A percentile compares a stretch with the other conserved stretches of the same genome.
phyloP scores from a whole-genome alignment of 768 basidiomycete genomes.

The Boletus rubroflammeus region DNA sequence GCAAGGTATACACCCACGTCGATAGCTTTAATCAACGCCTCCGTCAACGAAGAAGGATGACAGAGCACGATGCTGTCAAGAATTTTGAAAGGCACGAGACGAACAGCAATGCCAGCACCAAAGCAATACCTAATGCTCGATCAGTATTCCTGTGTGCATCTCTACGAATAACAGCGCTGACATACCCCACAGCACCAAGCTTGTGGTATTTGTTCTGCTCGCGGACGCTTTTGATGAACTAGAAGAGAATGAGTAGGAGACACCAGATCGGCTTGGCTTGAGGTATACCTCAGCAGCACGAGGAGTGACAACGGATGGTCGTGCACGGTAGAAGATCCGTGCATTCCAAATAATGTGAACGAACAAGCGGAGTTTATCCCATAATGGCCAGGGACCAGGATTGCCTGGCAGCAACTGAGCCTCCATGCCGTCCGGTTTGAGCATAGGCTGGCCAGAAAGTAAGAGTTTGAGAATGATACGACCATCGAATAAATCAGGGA shows the following conservation, averaged over 20 bases:
- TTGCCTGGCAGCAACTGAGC: slow-evolving; percentile 28
- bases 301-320: slow-evolving; percentile 28
- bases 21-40: slow-evolving; percentile 36
- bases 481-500: slow-evolving; percentile 61
- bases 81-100: slow-evolving; percentile 28
- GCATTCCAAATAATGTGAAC: slow-evolving; percentile 19
- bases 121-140: slow-evolving; percentile 35
- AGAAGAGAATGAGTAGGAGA: not conserved
- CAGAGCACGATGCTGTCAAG: slow-evolving; percentile 39
- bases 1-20: slow-evolving; percentile 4
- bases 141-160: not conserved
- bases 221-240: slow-evolving; percentile 39
- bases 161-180: not conserved
- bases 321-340: slow-evolving; percentile 16
- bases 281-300: slow-evolving; percentile 24
- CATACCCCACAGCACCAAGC: slow-evolving; percentile 43
- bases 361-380: slow-evolving; percentile 17
- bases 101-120: slow-evolving; percentile 32
- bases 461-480: slow-evolving; percentile 2
- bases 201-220: slow-evolving; percentile 37
- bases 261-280: not conserved
- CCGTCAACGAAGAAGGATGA: slow-evolving; percentile 36
- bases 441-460: slow-evolving; percentile 27
- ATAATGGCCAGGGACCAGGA: slow-evolving; percentile 22
- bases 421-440: slow-evolving; percentile 25